Evolutionary conservation across 768 basidiomycete genomes (phyloP).

Genomic region (Lentinula aciculospora): DNA sequence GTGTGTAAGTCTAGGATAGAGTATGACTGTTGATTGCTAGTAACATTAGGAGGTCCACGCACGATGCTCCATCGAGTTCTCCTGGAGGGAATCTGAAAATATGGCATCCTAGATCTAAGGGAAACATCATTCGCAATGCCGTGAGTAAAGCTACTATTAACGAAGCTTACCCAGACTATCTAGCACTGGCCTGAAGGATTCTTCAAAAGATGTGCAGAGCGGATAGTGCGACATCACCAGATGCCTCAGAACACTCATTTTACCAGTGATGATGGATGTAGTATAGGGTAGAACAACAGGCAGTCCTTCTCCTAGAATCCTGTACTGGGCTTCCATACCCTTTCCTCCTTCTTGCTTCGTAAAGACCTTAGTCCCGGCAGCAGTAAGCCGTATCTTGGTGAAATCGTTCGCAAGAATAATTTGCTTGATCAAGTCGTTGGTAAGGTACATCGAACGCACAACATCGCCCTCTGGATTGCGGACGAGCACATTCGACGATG

Average conservation of each 20-base stretch:
- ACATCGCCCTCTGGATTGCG: slow-evolving; percentile 71
- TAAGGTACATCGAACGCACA: slow-evolving; percentile 80
- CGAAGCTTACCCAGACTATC: slow-evolving; percentile 45
- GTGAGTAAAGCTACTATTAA: neutral
- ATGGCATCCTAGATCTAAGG: slow-evolving; percentile 61
- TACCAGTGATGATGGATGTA: slow-evolving; percentile 52
- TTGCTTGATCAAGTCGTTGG: slow-evolving; percentile 79
- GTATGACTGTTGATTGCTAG: neutral
- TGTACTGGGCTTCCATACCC: slow-evolving; percentile 56
- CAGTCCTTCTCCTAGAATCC: slow-evolving; percentile 81
- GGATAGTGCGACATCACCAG: slow-evolving; percentile 81
- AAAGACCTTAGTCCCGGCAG: slow-evolving; percentile 93
- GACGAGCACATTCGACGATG: slow-evolving; percentile 72
- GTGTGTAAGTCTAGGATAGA: slow-evolving; percentile 51
- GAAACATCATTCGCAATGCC: neutral
- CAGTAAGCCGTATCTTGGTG: slow-evolving; percentile 77
- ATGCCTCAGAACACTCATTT: slow-evolving; percentile 51
- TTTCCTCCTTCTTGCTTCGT: slow-evolving; percentile 79
- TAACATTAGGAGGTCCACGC: neutral
- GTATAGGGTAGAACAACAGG: slow-evolving; percentile 81
- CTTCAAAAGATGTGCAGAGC: slow-evolving; percentile 54
- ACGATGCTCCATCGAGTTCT: slow-evolving; percentile 48
- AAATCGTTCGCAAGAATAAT: slow-evolving; percentile 81
- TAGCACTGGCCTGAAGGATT: slow-evolving; percentile 51
- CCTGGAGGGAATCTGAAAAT: slow-evolving; percentile 64